Base-by-base conservation (phyloP, 192 early-diverging fungal species). In the Backusella circina region DNA sequence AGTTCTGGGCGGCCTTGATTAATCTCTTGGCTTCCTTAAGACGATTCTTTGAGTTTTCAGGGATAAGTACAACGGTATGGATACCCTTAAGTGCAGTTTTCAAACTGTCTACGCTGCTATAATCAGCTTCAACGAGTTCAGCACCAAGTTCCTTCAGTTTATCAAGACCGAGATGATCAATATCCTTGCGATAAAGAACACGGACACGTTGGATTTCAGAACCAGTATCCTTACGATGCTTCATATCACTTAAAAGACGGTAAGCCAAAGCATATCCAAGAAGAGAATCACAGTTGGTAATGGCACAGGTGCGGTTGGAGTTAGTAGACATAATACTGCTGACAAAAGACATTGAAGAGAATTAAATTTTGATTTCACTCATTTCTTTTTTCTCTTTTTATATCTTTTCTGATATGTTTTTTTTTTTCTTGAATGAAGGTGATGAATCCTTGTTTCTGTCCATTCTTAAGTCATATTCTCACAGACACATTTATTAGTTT, bases 261-360 rank as follows among this genome's bases (percentile, higher is more conserved):
- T 61, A 73, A 39, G 77, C 71, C 72, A 78, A 67, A 15, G 72
- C 71, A 78, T 70, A 78, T 32, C 77, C 77, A 35, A 67, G 44
- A 33, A 74, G 33, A n/a, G 72, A 67, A 23, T 78, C 77, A 26
- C 73, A 72, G 26, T 73, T 74, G 66, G 77, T 78, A 23, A 78
- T 78, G 26, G 66, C 77, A 74, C 72, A 78, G 33, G 54, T 28
- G 23, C 21, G 35, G 26, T 39, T 67, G 26, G 64, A 65, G 39
- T 28, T 47, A 16, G 39, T 28, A 28, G 54, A 61, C 23, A 61
- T 61, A 28, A 61, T 61, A 10, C 12, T 61, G 54, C 54, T 61
- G 8, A 61, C 54, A 23, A 61, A 61, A 10, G 54, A 61, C 54
- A 61, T 61, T 61, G 21, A 28, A 23, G 26, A 61, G 12, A 2